Conservation (phyloP, 2,329 filamentous ascomycete species). For the Clarireedia homoeocarpa region DNA sequence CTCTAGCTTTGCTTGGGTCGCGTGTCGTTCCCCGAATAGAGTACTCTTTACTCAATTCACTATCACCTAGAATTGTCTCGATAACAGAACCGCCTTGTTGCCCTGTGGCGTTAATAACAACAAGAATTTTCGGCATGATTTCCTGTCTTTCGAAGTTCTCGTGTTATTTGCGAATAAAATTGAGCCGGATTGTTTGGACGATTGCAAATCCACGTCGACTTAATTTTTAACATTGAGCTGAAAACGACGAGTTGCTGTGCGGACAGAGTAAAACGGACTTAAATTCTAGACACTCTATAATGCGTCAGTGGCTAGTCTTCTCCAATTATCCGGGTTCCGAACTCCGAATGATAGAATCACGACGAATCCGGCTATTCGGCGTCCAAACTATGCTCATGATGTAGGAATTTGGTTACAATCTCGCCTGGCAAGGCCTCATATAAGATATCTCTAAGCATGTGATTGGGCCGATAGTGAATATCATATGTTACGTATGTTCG, state of each 20-base stretch:
- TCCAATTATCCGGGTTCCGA: not conserved
- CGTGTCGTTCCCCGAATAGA: constrained; percentile 41
- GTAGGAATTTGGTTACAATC: no score
- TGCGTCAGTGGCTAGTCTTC: not conserved
- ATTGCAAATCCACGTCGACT: no score
- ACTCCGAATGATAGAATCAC: not conserved
- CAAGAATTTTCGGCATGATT: constrained; percentile 19
- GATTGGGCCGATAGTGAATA: no score
- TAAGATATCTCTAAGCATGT: no score
- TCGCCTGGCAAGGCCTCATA: no score
- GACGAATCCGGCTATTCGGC: no score
- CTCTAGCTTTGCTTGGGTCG: constrained; percentile 33
- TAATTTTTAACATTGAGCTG: not conserved
- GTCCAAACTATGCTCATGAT: no score
- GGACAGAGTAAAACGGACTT: not conserved
- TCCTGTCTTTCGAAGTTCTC: not conserved
- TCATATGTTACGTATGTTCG: no score
- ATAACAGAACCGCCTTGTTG: constrained; percentile 30
- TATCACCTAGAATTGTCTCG: constrained; percentile 36
- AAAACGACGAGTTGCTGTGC: no score
- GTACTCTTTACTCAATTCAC: constrained; percentile 32
- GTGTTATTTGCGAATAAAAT: no score
- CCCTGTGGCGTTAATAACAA: constrained; percentile 37
- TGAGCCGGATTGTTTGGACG: no score
- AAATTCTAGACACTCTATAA: not conserved